Percentiles rank a stretch among this genome's conserved stretches.
Evolutionary conservation across 2,329 filamentous ascomycete genomes (phyloP).

Genomic region (Microcera coccophila): DNA sequence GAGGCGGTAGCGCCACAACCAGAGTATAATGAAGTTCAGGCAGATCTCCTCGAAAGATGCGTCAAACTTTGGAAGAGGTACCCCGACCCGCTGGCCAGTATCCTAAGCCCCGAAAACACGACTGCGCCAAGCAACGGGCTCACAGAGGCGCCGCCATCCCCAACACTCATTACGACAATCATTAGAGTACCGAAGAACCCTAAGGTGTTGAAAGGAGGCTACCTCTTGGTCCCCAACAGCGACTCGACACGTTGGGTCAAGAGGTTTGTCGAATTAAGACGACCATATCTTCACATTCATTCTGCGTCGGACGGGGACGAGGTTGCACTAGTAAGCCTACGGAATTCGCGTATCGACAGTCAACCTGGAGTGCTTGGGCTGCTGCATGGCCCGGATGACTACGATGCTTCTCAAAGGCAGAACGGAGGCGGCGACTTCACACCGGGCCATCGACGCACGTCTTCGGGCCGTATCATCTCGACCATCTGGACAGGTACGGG

Average conservation of each 20-base stretch:
- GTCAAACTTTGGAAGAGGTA: constrained; percentile 63
- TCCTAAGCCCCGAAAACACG: constrained; percentile 59
- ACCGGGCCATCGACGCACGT: constrained; percentile 46
- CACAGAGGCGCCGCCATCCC: constrained; percentile 47
- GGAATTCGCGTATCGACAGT: constrained; percentile 87
- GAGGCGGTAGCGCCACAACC: constrained; percentile 27
- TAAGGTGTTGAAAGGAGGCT: constrained; percentile 77
- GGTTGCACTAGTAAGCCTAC: constrained; percentile 80
- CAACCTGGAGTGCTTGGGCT: constrained; percentile 82
- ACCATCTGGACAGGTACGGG: constrained; percentile 51
- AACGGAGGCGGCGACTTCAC: constrained; percentile 36
- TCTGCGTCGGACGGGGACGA: constrained; percentile 83
- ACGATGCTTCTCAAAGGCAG: constrained; percentile 33
- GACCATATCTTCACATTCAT: constrained; percentile 90
- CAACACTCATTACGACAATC: constrained; percentile 70
- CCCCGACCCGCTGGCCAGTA: constrained; percentile 52
- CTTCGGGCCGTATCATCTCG: constrained; percentile 51
- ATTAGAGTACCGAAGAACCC: constrained; percentile 77
- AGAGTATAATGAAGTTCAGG: constrained; percentile 47
- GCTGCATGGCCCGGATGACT: constrained; percentile 51
- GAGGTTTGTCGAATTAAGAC: constrained; percentile 85
- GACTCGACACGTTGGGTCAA: constrained; percentile 83
- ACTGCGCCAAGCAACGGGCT: constrained; percentile 65
- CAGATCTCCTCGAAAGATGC: constrained; percentile 49
- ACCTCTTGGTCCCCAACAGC: constrained; percentile 78